Conservation (phyloP, 2,329 filamentous ascomycete species). For the Claviceps pazoutovae region DNA sequence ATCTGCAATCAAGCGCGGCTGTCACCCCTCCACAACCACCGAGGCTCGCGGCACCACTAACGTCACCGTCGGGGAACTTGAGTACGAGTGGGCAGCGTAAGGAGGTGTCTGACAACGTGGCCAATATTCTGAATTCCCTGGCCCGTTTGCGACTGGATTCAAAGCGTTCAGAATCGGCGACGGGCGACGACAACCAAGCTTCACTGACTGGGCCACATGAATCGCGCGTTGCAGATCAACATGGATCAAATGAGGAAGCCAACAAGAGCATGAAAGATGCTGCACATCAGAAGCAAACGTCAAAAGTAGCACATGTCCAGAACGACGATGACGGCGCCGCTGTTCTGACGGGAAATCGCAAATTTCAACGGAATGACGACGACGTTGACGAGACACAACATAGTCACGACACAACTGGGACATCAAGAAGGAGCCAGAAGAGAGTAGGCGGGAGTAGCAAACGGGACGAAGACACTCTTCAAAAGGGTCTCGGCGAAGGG, state of each 20-base stretch:
- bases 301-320: not conserved
- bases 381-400: not conserved
- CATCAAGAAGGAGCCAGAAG: not conserved
- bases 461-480: conserved; percentile 10
- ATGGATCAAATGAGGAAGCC: conserved; percentile 7
- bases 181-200: not conserved
- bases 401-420: not conserved
- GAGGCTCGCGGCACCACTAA: not conserved
- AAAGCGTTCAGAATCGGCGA: conserved; percentile 11
- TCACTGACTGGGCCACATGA: conserved; percentile 7
- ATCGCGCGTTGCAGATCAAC: conserved; percentile 6
- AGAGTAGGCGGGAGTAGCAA: not conserved
- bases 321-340: not conserved
- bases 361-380: not conserved
- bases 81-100: not conserved
- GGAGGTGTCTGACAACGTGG: conserved; percentile 5
- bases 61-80: not conserved
- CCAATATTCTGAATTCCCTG: conserved; percentile 19
- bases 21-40: conserved; percentile 2
- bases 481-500: conserved; percentile 57
- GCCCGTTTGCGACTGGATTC: conserved; percentile 17
- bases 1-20: conserved; percentile 9
- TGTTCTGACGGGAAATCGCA: not conserved
- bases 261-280: not conserved
- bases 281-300: not conserved